Evolutionary conservation across 1,284 basidiomycete species (phyloP).

Genomic region (Mrakiaceae sp.): DNA sequence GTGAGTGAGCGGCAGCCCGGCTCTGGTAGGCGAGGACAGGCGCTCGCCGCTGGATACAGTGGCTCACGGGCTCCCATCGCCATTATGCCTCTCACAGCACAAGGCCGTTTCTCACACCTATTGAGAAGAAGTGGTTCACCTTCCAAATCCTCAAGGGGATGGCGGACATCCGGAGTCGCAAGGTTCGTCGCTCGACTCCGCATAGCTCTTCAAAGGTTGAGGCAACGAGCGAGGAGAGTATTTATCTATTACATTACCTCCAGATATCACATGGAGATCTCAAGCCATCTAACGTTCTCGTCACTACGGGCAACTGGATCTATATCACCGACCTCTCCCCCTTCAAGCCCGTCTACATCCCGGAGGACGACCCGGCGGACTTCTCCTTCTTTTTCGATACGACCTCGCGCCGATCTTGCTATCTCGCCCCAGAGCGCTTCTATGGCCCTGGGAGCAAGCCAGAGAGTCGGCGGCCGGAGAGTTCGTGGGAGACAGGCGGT

Average conservation of each 20-base stretch:
- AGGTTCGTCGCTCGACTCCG: conserved; percentile 29
- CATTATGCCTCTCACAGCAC: conserved; percentile 47
- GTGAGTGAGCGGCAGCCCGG: conserved; percentile 39
- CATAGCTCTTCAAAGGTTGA: not conserved
- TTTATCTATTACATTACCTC: not conserved
- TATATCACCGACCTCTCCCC: conserved; percentile 88
- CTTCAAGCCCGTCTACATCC: conserved; percentile 91
- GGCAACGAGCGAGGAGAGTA: too few relatives aligned
- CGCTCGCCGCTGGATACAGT: too few relatives aligned
- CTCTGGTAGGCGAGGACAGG: too few relatives aligned
- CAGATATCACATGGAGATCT: conserved; percentile 92
- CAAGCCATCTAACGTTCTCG: conserved; percentile 94
- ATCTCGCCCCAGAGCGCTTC: conserved; percentile 85
- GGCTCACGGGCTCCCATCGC: not conserved
- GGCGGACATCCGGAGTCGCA: conserved; percentile 63
- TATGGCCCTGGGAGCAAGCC: conserved; percentile 61
- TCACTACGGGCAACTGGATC: conserved; percentile 91
- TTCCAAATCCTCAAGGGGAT: conserved; percentile 85
- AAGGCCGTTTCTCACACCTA: conserved; percentile 76
- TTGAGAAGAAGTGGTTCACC: conserved; percentile 98
- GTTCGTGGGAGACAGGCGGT: conserved; percentile 41
- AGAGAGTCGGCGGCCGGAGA: conserved; percentile 12
- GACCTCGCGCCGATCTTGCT: conserved; percentile 4
- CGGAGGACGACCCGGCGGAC: conserved; percentile 91
- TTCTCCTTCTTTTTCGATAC: conserved; percentile 94